Evolutionary conservation across 495 filamentous ascomycete species (phyloP), one percentile per base, ranked within the genome.

Genomic region (Talaromyces borbonicus): DNA sequence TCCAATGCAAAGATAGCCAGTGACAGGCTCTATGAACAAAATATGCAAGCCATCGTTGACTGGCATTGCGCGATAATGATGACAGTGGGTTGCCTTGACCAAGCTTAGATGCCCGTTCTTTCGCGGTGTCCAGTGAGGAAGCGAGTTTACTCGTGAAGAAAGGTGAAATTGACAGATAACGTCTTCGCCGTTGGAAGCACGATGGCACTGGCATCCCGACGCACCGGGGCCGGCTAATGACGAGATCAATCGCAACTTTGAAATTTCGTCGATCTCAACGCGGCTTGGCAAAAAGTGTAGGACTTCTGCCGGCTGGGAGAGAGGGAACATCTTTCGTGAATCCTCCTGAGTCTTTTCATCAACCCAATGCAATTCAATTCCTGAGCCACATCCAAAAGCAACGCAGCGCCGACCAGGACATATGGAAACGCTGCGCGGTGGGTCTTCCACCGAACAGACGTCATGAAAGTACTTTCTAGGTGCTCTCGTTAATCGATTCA

Each of bases 311-410:
- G 83, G 76, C 29, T 79, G 71, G 4, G 78, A 75, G 45, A 85
- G 76, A 1, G 80, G 78, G 44, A 88, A 83, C 67, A 83, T 50
- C 70, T 72, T 58, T 65, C 79, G 40, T 74, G 63, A 57, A 36
- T 78, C 70, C 48, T 76, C 73, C 1, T 75, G 72, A 3, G 72
- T 81, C 22, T 72, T 52, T 31, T 76, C 74, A 54, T 85, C 81
- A 20, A 84, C 63, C 81, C 84, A 87, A 51, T 84, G 80, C 7
- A 88, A 59, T 51, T 88, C 81, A 32, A 87, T 79, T 6, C 83
- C 80, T 7, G 69, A 66, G 18, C 70, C 67, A 40, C 77, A 85
- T 14, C 84, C 83, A 63, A 86, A 87, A 2, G 83, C 84, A 9
- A 85, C 75, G 52, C 80, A 84, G 15, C 73, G 72, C 24, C 80